These are phyloP conservation scores for Peronospora farinosa DNA, from an alignment of 352 stramenopile species.

Conservation along the genomic window DNA sequence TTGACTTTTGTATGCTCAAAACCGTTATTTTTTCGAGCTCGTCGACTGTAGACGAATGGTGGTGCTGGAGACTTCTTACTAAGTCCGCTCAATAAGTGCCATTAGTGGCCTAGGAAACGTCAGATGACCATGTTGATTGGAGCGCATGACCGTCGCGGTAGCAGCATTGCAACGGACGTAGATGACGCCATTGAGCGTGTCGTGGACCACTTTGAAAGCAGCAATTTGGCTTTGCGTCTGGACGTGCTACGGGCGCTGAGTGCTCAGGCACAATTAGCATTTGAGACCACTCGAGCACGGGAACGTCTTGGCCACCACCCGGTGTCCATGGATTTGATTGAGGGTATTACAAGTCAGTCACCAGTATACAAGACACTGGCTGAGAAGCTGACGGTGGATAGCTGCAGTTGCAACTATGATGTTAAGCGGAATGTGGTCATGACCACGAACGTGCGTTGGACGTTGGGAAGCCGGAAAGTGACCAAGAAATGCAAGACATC, in stretches of 20 bases:
- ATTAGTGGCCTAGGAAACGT: too few relatives aligned
- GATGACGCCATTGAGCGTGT: conserved; percentile 68
- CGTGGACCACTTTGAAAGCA: conserved; percentile 63
- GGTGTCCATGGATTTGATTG: conserved; percentile 53
- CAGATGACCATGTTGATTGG: conserved; percentile 22
- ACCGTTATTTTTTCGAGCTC: conserved; percentile 7
- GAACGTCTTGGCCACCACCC: conserved; percentile 56
- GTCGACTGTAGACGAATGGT: conserved; percentile 11
- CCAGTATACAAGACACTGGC: conserved; percentile 44
- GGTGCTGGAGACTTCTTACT: background rate
- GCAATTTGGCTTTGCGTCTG: conserved; percentile 55
- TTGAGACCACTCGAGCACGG: conserved; percentile 61
- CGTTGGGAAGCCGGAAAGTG: conserved; percentile 32
- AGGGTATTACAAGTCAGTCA: conserved; percentile 40
- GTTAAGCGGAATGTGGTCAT: conserved; percentile 54
- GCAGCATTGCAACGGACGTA: conserved; percentile 50
- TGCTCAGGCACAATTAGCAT: conserved; percentile 50
- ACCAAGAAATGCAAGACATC: conserved; percentile 42
- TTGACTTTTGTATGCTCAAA: conserved; percentile 10
- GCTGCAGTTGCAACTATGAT: conserved; percentile 62
- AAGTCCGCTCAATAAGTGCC: conserved; percentile 6
- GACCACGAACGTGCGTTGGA: conserved; percentile 49
- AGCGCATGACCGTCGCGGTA: conserved; percentile 46
- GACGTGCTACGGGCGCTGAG: conserved; percentile 61
- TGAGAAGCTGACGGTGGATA: conserved; percentile 38